Evolutionary conservation across 176 grass and related monocot species (phyloP).

Genomic region (Otatea glauca): DNA sequence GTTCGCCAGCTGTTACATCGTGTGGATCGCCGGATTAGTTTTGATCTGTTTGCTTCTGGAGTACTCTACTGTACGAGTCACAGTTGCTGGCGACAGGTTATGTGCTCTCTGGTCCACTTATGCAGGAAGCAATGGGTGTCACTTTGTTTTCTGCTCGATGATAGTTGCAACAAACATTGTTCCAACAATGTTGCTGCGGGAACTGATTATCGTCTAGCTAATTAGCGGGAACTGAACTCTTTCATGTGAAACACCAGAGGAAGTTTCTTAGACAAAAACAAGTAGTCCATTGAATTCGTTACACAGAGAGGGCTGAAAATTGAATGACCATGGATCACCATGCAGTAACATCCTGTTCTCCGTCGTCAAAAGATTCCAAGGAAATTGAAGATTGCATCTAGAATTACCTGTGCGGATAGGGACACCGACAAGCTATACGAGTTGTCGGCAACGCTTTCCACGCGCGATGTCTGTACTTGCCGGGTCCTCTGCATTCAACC

Average conservation of each 20-base stretch:
- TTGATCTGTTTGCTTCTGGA: background rate
- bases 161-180: background rate
- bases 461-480: background rate
- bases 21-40: background rate
- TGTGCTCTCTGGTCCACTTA: background rate
- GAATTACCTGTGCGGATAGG: background rate
- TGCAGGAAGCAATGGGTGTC: background rate
- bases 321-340: background rate
- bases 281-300: background rate
- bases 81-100: background rate
- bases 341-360: background rate
- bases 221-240: background rate
- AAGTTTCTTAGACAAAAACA: background rate
- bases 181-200: background rate
- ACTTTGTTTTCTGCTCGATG: background rate
- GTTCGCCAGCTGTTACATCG: background rate
- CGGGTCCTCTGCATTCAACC: background rate
- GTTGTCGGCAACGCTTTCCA: constrained; percentile 29
- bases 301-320: background rate
- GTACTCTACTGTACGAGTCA: background rate
- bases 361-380: background rate
- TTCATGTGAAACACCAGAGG: background rate
- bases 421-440: background rate
- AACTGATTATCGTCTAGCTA: no score
- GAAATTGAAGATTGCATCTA: background rate